A percentile compares a stretch with the other conserved stretches of the same genome.
phyloP scores from a whole-genome alignment of 1,139 yeast genomes.

The Lodderomyces parapsilosis region DNA sequence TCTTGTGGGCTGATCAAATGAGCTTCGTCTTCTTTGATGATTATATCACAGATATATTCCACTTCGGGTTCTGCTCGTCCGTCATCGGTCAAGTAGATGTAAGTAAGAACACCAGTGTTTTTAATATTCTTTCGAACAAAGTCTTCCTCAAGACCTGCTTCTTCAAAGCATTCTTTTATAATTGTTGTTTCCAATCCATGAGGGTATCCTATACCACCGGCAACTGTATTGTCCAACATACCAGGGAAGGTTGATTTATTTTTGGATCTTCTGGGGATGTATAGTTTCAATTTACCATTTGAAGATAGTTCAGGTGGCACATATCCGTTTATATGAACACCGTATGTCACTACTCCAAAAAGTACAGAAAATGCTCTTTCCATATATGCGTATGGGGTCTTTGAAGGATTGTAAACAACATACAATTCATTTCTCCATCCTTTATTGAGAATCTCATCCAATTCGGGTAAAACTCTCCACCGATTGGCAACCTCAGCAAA shows the following conservation, averaged over 20 bases:
- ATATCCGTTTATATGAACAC: constrained; percentile 84
- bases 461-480: constrained; percentile 39
- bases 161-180: constrained; percentile 84
- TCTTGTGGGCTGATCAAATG: constrained; percentile 73
- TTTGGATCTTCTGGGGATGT: constrained; percentile 82
- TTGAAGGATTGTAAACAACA: constrained; percentile 59
- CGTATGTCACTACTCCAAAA: constrained; percentile 85
- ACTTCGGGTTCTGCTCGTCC: constrained; percentile 85
- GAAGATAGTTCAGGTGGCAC: constrained; percentile 39
- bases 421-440: constrained; percentile 93
- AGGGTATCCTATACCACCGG: constrained; percentile 91
- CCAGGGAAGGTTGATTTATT: constrained; percentile 87
- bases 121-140: constrained; percentile 47
- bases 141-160: constrained; percentile 69
- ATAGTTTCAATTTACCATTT: constrained; percentile 53
- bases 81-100: constrained; percentile 50
- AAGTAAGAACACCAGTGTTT: constrained; percentile 68
- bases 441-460: constrained; percentile 41
- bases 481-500: constrained; percentile 43
- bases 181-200: constrained; percentile 74
- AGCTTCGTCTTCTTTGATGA: constrained; percentile 45
- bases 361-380: constrained; percentile 83
- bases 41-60: constrained; percentile 74
- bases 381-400: constrained; percentile 58
- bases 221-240: constrained; percentile 89